Conservation (phyloP, 768 basidiomycete species). For the Phaffia tasmanica region DNA sequence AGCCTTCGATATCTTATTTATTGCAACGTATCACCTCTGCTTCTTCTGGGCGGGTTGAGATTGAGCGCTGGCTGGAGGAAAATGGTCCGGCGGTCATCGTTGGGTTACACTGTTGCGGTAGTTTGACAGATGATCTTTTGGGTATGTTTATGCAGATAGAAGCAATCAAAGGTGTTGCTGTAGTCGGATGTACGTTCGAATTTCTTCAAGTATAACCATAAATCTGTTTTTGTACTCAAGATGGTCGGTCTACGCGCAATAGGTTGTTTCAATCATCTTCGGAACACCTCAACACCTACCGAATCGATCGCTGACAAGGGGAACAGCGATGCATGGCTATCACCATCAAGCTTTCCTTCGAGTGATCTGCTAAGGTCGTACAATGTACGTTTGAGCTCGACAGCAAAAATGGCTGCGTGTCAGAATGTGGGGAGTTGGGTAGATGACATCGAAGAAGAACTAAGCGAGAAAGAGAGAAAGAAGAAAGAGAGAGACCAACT, state of each 20-base stretch:
- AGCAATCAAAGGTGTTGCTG: not conserved
- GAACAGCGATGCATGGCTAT: too few species aligned
- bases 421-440: slow-evolving; percentile 2
- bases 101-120: slow-evolving; percentile 9
- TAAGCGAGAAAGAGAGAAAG: not conserved
- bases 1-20: not conserved
- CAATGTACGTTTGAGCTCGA: not conserved
- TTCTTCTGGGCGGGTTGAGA: not conserved
- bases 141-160: slow-evolving; percentile 2
- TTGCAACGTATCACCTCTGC: not conserved
- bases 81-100: not conserved
- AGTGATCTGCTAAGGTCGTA: not conserved
- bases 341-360: not conserved
- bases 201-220: not conserved
- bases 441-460: not conserved
- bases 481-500: too few species aligned
- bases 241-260: too few species aligned
- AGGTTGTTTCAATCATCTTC: slow-evolving; percentile 15
- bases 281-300: not conserved
- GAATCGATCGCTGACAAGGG: too few species aligned
- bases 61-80: slow-evolving; percentile 10
- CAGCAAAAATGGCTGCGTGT: slow-evolving; percentile 5
- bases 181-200: not conserved
- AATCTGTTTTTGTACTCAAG: too few species aligned
- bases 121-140: slow-evolving; percentile 8